Percentiles rank a stretch among this genome's conserved stretches.
These are phyloP conservation scores for Amanita polypyramis DNA, from an alignment of 768 basidiomycete genomes.

Conservation along the genomic window DNA sequence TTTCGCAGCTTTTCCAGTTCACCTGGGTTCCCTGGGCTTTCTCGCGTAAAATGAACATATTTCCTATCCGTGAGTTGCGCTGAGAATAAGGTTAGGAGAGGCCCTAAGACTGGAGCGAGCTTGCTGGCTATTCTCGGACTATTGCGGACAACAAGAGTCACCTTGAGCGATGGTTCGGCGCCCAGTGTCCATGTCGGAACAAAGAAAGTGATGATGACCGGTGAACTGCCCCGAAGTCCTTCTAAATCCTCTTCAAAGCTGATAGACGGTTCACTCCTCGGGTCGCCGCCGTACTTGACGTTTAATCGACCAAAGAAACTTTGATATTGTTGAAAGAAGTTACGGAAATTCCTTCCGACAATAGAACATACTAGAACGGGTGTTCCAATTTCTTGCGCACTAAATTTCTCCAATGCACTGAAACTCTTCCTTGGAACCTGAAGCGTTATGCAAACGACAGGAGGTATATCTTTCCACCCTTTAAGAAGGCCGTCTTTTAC, in stretches of 20 bases:
- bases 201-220: slow-evolving; percentile 14
- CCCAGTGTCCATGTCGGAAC: slow-evolving; percentile 17
- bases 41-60: slow-evolving; percentile 14
- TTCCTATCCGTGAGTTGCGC: slow-evolving; percentile 15
- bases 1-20: slow-evolving; percentile 5
- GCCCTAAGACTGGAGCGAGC: slow-evolving; percentile 13
- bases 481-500: slow-evolving; percentile 16
- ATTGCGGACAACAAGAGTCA: slow-evolving; percentile 12
- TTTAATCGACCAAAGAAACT: background rate
- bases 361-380: slow-evolving; percentile 9
- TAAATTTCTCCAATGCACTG: slow-evolving; percentile 16
- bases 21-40: slow-evolving; percentile 2
- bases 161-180: slow-evolving; percentile 6
- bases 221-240: slow-evolving; percentile 15
- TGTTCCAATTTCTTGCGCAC: slow-evolving; percentile 10
- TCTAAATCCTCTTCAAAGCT: slow-evolving; percentile 13
- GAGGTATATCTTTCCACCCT: slow-evolving; percentile 23
- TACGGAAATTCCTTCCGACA: background rate
- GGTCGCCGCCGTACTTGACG: slow-evolving; percentile 6
- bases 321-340: slow-evolving; percentile 12
- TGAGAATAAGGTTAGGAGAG: slow-evolving; percentile 14
- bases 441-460: slow-evolving; percentile 26
- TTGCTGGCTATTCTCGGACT: background rate
- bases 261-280: slow-evolving; percentile 4
- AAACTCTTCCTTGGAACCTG: slow-evolving; percentile 24